Evolutionary conservation across 768 basidiomycete genomes (phyloP).

Genomic region (Phaeotremella fagi): DNA sequence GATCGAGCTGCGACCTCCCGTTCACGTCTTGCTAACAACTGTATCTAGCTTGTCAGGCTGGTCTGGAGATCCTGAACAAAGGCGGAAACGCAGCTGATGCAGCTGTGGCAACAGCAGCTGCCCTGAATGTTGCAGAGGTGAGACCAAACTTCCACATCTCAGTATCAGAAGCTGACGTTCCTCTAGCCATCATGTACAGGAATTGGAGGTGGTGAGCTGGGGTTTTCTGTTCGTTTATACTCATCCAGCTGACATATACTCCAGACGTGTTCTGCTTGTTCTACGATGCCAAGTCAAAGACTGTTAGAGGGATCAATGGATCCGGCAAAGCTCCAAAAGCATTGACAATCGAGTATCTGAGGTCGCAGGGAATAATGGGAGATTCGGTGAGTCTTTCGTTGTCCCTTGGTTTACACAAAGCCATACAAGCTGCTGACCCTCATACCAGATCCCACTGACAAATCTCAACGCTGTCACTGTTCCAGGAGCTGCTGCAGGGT

Average conservation of each 20-base stretch:
- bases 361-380: slow-evolving; percentile 64
- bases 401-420: too few relatives aligned
- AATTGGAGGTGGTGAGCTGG: slow-evolving; percentile 47
- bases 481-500: slow-evolving; percentile 84
- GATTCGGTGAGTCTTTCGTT: slow-evolving; percentile 25
- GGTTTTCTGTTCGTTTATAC: slow-evolving; percentile 13
- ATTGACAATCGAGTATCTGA: slow-evolving; percentile 68
- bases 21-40: slow-evolving; percentile 7
- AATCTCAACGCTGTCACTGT: slow-evolving; percentile 76
- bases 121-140: slow-evolving; percentile 75
- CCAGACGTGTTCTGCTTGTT: slow-evolving; percentile 70
- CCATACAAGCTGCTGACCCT: slow-evolving; percentile 1
- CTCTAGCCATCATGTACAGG: too few relatives aligned
- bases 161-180: too few relatives aligned
- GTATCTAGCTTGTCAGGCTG: slow-evolving; percentile 74
- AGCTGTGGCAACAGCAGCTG: slow-evolving; percentile 87
- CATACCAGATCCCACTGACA: slow-evolving; percentile 62
- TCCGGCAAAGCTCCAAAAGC: slow-evolving; percentile 81
- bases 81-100: slow-evolving; percentile 99
- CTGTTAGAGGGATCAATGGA: slow-evolving; percentile 83
- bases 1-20: not conserved
- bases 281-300: slow-evolving; percentile 75
- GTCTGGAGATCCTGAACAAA: slow-evolving; percentile 80
- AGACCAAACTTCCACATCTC: too few relatives aligned
- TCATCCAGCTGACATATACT: not conserved